Conservation (phyloP, 2,329 filamentous ascomycete species). For the Monosporascus sp. region DNA sequence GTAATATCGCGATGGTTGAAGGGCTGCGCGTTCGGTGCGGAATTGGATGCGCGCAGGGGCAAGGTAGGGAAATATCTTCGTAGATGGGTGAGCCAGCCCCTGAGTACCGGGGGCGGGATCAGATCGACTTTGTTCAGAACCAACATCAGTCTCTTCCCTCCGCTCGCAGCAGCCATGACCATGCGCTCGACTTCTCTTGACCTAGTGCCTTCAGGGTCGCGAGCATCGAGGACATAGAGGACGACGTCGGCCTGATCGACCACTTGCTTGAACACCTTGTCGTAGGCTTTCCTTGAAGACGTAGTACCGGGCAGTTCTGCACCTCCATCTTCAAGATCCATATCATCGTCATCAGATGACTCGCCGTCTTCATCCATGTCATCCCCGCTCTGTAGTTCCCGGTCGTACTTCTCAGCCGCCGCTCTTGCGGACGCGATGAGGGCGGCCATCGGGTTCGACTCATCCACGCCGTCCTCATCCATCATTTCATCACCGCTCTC, state of each 20-base stretch:
- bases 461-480: slow-evolving; percentile 55
- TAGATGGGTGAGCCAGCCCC: slow-evolving; percentile 78
- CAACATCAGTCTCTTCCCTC: slow-evolving; percentile 82
- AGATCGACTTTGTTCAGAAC: slow-evolving; percentile 96
- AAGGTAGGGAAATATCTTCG: slow-evolving; percentile 88
- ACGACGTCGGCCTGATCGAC: slow-evolving; percentile 85
- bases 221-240: slow-evolving; percentile 87
- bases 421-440: slow-evolving; percentile 77
- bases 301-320: slow-evolving; percentile 46
- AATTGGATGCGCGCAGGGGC: slow-evolving; percentile 76
- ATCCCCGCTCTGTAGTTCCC: slow-evolving; percentile 54
- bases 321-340: slow-evolving; percentile 40
- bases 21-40: slow-evolving; percentile 78
- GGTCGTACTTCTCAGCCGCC: slow-evolving; percentile 70
- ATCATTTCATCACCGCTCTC: slow-evolving; percentile 45
- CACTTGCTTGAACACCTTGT: slow-evolving; percentile 94
- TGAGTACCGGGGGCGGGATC: slow-evolving; percentile 74
- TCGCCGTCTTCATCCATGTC: slow-evolving; percentile 53
- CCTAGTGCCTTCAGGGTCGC: slow-evolving; percentile 84
- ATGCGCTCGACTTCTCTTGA: slow-evolving; percentile 87
- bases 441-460: slow-evolving; percentile 88
- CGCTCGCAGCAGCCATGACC: slow-evolving; percentile 80
- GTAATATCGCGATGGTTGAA: slow-evolving; percentile 91
- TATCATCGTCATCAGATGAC: slow-evolving; percentile 17
- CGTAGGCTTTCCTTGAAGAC: slow-evolving; percentile 77